Percentiles rank a stretch among this genome's conserved stretches.
Conservation (phyloP, 805 yeast species). For the Wickerhamiella sorbophila region DNA sequence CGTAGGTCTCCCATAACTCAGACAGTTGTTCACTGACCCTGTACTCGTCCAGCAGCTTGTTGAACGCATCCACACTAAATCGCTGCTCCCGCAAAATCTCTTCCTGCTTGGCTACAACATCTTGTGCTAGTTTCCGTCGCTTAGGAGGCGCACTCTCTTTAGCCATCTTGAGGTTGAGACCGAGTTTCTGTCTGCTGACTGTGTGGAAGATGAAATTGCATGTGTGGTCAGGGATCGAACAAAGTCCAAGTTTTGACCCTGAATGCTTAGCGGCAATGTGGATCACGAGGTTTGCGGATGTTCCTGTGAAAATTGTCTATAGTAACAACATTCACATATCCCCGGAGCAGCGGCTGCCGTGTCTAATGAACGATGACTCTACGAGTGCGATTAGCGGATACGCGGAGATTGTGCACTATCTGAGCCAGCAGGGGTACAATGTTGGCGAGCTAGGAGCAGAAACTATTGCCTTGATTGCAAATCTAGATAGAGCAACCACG, state of each 20-base stretch:
- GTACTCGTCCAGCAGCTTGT: slow-evolving; percentile 34
- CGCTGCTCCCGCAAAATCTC: slow-evolving; percentile 43
- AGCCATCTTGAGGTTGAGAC: background rate
- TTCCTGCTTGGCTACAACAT: slow-evolving; percentile 44
- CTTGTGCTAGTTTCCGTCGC: slow-evolving; percentile 27
- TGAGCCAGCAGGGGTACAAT: slow-evolving; percentile 8
- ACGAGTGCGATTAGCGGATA: slow-evolving; percentile 15
- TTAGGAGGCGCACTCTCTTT: slow-evolving; percentile 4
- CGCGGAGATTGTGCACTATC: slow-evolving; percentile 16
- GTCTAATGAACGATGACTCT: slow-evolving; percentile 11
- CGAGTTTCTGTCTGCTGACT: background rate
- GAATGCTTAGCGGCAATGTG: slow-evolving; percentile 23
- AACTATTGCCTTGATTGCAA: slow-evolving; percentile 12
- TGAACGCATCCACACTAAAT: slow-evolving; percentile 44
- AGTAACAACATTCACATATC: slow-evolving; percentile 19
- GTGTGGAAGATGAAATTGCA: slow-evolving; percentile 22
- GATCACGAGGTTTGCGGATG: slow-evolving; percentile 12
- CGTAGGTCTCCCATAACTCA: slow-evolving; percentile 37
- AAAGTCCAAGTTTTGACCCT: slow-evolving; percentile 19
- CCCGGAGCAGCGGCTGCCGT: slow-evolving; percentile 19
- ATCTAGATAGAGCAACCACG: slow-evolving; percentile 12
- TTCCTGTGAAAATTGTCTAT: slow-evolving; percentile 12
- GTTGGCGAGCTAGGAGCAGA: slow-evolving; percentile 1
- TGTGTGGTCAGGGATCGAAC: slow-evolving; percentile 21
- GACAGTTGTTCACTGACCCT: slow-evolving; percentile 44